Evolutionary conservation across 176 grass and related monocot genomes (phyloP).

Genomic region (Aegilops sharonensis): DNA sequence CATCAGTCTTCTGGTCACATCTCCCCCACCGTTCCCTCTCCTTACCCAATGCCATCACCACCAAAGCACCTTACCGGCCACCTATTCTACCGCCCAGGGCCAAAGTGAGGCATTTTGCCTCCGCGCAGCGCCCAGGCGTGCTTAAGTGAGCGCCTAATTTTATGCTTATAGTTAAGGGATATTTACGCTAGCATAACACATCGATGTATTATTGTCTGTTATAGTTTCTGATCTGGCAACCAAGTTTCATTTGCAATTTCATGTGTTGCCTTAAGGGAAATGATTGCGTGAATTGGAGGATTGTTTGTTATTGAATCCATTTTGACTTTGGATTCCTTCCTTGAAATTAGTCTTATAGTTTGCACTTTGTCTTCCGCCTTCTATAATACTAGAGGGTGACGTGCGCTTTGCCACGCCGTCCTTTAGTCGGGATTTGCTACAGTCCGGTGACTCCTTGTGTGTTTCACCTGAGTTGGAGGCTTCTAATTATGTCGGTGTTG

Average conservation of each 20-base stretch:
- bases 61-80: not conserved
- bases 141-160: not conserved
- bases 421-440: no score
- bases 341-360: not conserved
- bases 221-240: slow-evolving; percentile 9
- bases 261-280: not conserved
- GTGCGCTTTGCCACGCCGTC: no score
- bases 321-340: not conserved
- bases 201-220: not conserved
- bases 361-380: not conserved
- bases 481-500: no score
- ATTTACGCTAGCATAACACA: not conserved
- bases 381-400: not conserved
- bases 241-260: not conserved
- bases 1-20: no score
- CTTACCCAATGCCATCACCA: not conserved
- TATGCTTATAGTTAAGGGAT: not conserved
- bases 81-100: not conserved
- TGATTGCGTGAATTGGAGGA: not conserved
- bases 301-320: not conserved
- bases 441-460: no score
- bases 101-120: not conserved
- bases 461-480: no score
- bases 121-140: not conserved
- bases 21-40: no score